Base-by-base conservation (phyloP, 306 rosid genomes). In the Gillenia trifoliata region DNA sequence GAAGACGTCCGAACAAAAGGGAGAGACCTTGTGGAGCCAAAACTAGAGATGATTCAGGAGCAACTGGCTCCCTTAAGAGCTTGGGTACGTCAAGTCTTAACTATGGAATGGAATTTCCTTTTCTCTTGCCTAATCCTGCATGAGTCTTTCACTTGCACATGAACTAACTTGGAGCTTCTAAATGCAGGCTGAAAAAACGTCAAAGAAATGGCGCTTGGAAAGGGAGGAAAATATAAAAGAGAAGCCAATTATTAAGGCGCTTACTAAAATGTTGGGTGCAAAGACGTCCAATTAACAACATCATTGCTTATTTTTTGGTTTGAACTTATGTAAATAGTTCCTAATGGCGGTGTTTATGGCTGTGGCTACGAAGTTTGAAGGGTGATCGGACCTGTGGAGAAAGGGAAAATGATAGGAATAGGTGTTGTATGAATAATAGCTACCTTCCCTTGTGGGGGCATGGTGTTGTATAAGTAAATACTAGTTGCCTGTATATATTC, bases 131-230 rank as follows among this genome's bases (percentile, higher is more conserved):
- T 34, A 36, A 36, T 68, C 64, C 38, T 81, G 33, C 71, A 40
- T 31, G 11, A 56, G 61, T 43, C 2, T 45, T 63, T 77, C 31
- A 13, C 74, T 66, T 66, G 30, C 66, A 69, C 68, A 45, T 67
- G 40, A 59, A 41, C 73, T 76, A 67, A 87, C 80, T 64, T 62
- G 31, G 45, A 54, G 38, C 67, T 80, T 76, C 62, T 71, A 56
- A 75, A 76, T 83, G 55, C 87, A 91, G 97, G 96, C 88, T 64
- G 95, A 86, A 52, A 83, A 82, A 52, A 68, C 73, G 89, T 82
- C 91, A 29, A 87, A 74, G 82, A 91, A 87, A 79, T 94, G 96
- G 90, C 97, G 72, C 78, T 38, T 86, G 69, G 91, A 88, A 77
- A 82, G 77, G 78, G 74, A 80, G n/a, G 74, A 69, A 41, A 88